Evolutionary conservation across 2,329 filamentous ascomycete species (phyloP).

Genomic region (Calonectria pseudoreteaudii): DNA sequence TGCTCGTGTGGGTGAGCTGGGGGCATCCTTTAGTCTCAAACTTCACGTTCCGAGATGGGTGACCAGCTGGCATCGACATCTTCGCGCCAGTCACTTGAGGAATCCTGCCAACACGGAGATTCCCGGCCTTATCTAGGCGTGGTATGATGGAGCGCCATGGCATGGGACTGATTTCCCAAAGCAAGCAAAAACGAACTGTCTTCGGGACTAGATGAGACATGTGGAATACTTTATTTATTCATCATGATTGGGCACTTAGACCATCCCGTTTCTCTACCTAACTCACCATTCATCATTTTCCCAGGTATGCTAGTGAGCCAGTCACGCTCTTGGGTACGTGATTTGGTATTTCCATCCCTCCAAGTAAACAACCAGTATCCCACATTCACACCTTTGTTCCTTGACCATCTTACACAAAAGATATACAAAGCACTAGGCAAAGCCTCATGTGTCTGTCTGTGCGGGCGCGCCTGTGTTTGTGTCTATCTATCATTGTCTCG

Average conservation of each 20-base stretch:
- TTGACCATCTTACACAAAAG: slow-evolving; percentile 13
- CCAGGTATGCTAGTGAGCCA: not conserved
- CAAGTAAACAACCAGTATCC: not conserved
- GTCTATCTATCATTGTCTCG: slow-evolving; percentile 38
- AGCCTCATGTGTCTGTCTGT: slow-evolving; percentile 26
- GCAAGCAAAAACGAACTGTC: not conserved
- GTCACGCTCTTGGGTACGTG: not conserved
- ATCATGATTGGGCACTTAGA: slow-evolving; percentile 18
- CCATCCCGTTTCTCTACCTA: not conserved
- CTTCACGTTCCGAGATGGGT: not conserved
- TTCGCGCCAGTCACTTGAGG: not conserved
- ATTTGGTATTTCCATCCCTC: slow-evolving; percentile 17
- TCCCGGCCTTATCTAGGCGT: not conserved
- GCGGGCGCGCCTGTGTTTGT: slow-evolving; percentile 26
- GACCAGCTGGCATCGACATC: not conserved
- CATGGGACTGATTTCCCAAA: not conserved
- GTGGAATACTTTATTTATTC: slow-evolving; percentile 20
- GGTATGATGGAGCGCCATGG: not conserved
- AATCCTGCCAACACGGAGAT: not conserved
- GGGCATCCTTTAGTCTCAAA: not conserved
- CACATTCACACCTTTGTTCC: slow-evolving; percentile 17
- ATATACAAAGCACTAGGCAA: slow-evolving; percentile 24
- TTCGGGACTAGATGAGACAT: not conserved
- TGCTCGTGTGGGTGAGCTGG: not conserved
- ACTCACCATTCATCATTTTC: not conserved